phyloP scores from a whole-genome alignment of 2,329 filamentous ascomycete genomes.

The Exophiala sp. region DNA sequence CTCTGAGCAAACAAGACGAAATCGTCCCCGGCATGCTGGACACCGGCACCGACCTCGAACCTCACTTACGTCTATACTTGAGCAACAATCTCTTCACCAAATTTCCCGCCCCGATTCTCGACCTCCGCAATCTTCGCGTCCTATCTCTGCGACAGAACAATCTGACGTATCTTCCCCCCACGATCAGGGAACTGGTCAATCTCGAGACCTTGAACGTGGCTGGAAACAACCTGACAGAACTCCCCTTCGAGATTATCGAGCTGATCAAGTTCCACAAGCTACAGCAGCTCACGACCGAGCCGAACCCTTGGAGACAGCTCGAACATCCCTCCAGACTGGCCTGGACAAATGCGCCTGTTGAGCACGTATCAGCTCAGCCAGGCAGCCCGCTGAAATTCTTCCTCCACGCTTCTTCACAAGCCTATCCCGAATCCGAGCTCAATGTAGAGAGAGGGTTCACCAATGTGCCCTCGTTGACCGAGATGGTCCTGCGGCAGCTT shows the following conservation, averaged over 20 bases:
- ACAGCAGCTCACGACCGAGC: slow-evolving; percentile 13
- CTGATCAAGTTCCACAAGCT: slow-evolving; percentile 31
- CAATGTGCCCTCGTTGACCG: slow-evolving; percentile 39
- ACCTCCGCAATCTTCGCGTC: slow-evolving; percentile 38
- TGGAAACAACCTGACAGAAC: slow-evolving; percentile 38
- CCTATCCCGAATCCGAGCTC: background rate
- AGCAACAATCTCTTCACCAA: slow-evolving; percentile 38
- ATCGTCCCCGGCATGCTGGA: slow-evolving; percentile 25
- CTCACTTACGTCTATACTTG: slow-evolving; percentile 41
- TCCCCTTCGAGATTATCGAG: slow-evolving; percentile 44
- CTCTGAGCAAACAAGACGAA: slow-evolving; percentile 26
- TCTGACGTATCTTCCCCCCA: slow-evolving; percentile 37
- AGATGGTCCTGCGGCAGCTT: slow-evolving; percentile 36
- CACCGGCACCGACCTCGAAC: slow-evolving; percentile 31
- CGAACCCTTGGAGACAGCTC: slow-evolving; percentile 21
- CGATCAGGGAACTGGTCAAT: slow-evolving; percentile 38
- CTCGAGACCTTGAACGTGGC: slow-evolving; percentile 44
- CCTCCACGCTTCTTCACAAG: background rate
- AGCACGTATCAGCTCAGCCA: too few relatives aligned
- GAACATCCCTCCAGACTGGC: too few relatives aligned
- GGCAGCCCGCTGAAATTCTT: background rate
- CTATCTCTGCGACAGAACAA: slow-evolving; percentile 45
- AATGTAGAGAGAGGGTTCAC: slow-evolving; percentile 33
- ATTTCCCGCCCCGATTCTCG: slow-evolving; percentile 39
- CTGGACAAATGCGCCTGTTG: too few relatives aligned